Evolutionary conservation across 768 basidiomycete genomes (phyloP).

Genomic region (Punctularia strigosozonata): DNA sequence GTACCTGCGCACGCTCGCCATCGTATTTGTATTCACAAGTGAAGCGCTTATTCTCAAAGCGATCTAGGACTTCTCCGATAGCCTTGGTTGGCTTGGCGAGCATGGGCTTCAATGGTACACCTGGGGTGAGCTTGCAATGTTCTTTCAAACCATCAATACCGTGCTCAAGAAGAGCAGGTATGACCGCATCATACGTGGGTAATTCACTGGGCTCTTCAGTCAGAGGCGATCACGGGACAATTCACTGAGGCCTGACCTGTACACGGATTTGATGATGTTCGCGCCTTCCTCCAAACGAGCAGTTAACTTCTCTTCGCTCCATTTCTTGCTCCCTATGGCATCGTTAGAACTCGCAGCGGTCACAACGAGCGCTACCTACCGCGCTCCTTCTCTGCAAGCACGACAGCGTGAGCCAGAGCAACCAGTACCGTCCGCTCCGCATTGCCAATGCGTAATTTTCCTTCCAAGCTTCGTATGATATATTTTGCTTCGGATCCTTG

Average conservation of each 20-base stretch:
- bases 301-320: constrained; percentile 63
- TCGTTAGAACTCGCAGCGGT: constrained; percentile 1
- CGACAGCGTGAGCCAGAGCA: constrained; percentile 84
- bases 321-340: constrained; percentile 53
- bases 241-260: constrained; percentile 50
- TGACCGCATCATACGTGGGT: constrained; percentile 83
- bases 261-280: constrained; percentile 77
- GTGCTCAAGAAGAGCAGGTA: constrained; percentile 75
- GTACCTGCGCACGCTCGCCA: constrained; percentile 94
- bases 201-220: constrained; percentile 50
- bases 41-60: constrained; percentile 91
- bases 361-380: constrained; percentile 21
- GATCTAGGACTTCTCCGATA: constrained; percentile 92
- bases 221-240: constrained; percentile 3
- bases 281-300: constrained; percentile 66
- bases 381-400: constrained; percentile 67
- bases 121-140: constrained; percentile 85
- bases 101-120: constrained; percentile 97
- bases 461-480: constrained; percentile 89
- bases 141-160: constrained; percentile 63
- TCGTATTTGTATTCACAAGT: constrained; percentile 99
- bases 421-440: constrained; percentile 94
- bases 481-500: constrained; percentile 92
- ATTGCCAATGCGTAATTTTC: constrained; percentile 93
- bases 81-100: constrained; percentile 98